Percentiles rank a stretch among this genome's conserved stretches.
These are phyloP conservation scores for Flaveria ramosissima DNA, from an alignment of 129 eudicot species.

Conservation along the genomic window DNA sequence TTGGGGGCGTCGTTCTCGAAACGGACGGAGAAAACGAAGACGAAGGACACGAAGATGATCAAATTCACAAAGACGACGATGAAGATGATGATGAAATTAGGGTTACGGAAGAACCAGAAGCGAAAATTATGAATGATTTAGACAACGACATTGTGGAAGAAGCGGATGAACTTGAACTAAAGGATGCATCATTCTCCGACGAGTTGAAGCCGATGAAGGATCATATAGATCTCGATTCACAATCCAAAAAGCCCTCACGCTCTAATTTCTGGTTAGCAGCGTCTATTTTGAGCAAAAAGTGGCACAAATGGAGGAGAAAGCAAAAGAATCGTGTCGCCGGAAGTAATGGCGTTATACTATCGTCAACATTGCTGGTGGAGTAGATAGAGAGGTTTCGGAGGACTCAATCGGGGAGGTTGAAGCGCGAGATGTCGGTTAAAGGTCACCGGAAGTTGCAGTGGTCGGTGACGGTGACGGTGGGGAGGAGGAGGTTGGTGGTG, in stretches of 20 bases:
- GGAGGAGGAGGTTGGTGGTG: conserved; percentile 15
- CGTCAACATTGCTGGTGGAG: conserved; percentile 60
- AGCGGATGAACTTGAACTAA: conserved; percentile 11
- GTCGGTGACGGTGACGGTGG: conserved; percentile 47
- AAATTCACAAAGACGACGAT: conserved; percentile 21
- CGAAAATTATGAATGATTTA: conserved; percentile 15
- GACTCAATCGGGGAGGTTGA: conserved; percentile 63
- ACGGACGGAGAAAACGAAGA: conserved; percentile 33
- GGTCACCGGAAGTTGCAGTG: conserved; percentile 50
- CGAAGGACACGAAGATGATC: conserved; percentile 40
- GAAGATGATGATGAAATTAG: conserved; percentile 32
- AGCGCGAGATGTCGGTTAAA: conserved; percentile 37
- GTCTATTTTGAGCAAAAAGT: conserved; percentile 80
- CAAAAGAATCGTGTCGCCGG: conserved; percentile 47
- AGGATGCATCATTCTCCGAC: conserved; percentile 6
- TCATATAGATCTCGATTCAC: conserved; percentile 65
- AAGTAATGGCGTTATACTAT: conserved; percentile 35
- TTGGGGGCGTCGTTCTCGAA: conserved; percentile 48
- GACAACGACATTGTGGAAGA: conserved; percentile 29
- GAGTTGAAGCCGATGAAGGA: conserved; percentile 75
- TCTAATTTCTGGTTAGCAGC: conserved; percentile 83
- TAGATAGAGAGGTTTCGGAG: conserved; percentile 58
- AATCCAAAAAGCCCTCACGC: conserved; percentile 51
- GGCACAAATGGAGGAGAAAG: conserved; percentile 79
- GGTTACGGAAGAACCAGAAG: conserved; percentile 26